Evolutionary conservation across 768 basidiomycete species (phyloP).

Genomic region (Candolleomyces efflorescens): DNA sequence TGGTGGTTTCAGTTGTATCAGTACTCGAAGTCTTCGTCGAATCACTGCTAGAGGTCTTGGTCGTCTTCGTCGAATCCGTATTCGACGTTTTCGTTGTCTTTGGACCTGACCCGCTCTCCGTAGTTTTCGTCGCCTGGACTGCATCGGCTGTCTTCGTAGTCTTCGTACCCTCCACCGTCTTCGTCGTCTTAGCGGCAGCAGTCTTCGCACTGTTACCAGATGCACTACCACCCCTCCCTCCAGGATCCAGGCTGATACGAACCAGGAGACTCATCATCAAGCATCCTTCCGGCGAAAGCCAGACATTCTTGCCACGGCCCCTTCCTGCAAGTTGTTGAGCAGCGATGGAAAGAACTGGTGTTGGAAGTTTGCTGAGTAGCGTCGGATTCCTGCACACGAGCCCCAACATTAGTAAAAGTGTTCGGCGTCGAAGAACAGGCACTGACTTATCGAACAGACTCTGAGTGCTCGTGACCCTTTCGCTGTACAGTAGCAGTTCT

Average conservation of each 20-base stretch:
- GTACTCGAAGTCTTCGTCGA: neutral
- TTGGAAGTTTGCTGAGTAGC: slow-evolving; percentile 63
- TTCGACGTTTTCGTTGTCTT: neutral
- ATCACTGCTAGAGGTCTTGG: too few species aligned
- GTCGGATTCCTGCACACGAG: slow-evolving; percentile 78
- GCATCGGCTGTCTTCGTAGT: neutral
- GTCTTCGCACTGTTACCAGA: neutral
- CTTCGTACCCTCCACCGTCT: neutral
- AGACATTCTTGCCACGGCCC: slow-evolving; percentile 84
- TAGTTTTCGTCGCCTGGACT: neutral
- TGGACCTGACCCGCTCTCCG: neutral
- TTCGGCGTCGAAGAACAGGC: neutral
- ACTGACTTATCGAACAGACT: slow-evolving; percentile 89
- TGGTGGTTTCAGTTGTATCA: neutral
- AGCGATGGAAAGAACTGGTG: slow-evolving; percentile 79
- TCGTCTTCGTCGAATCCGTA: neutral
- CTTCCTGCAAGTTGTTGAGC: slow-evolving; percentile 85
- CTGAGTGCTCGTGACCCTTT: slow-evolving; percentile 91
- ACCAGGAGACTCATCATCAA: slow-evolving; percentile 79
- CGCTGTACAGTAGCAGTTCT: slow-evolving; percentile 79
- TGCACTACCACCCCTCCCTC: slow-evolving; percentile 25
- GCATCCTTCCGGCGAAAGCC: slow-evolving; percentile 91
- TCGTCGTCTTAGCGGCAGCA: neutral
- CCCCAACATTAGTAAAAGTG: too few species aligned
- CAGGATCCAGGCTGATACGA: slow-evolving; percentile 42